Conservation (phyloP, 1,284 basidiomycete genomes). For the Malassezia obtusa region DNA sequence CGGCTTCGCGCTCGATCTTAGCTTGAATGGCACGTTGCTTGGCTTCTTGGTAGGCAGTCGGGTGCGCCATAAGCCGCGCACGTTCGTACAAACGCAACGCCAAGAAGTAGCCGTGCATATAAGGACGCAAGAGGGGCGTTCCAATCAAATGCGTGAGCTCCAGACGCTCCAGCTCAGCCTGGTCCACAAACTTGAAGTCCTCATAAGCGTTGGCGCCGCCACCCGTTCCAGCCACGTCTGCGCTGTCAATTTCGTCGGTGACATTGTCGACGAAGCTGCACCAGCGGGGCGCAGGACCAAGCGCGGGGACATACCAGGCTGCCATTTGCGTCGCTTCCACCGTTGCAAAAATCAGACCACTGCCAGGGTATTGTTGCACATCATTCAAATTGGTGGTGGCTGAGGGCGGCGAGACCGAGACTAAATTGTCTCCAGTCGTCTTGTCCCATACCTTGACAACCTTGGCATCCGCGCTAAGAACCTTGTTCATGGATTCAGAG, state of each 20-base stretch:
- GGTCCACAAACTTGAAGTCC: constrained; percentile 95
- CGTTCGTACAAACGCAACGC: constrained; percentile 90
- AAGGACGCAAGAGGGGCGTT: constrained; percentile 87
- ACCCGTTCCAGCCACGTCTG: constrained; percentile 57
- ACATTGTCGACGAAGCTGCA: constrained; percentile 94
- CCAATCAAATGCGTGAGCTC: constrained; percentile 82
- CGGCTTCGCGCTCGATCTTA: constrained; percentile 84
- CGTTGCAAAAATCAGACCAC: constrained; percentile 41
- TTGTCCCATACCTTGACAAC: constrained; percentile 58
- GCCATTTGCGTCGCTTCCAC: constrained; percentile 46
- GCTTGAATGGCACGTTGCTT: constrained; percentile 75
- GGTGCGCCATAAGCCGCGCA: constrained; percentile 88
- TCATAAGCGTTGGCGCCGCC: constrained; percentile 59
- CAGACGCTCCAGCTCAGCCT: constrained; percentile 64
- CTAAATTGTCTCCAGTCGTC: constrained; percentile 65
- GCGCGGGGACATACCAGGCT: constrained; percentile 70
- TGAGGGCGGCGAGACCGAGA: constrained; percentile 78
- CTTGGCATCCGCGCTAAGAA: constrained; percentile 42
- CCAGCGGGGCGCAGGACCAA: constrained; percentile 94
- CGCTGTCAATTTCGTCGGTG: constrained; percentile 67
- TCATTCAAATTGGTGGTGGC: constrained; percentile 64
- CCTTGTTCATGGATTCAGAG: constrained; percentile 40
- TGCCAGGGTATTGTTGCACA: constrained; percentile 42
- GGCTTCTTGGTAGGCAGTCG: constrained; percentile 87
- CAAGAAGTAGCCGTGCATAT: constrained; percentile 99